phyloP scores from a whole-genome alignment of 2,329 filamentous ascomycete genomes.

The Diatrype stigma region DNA sequence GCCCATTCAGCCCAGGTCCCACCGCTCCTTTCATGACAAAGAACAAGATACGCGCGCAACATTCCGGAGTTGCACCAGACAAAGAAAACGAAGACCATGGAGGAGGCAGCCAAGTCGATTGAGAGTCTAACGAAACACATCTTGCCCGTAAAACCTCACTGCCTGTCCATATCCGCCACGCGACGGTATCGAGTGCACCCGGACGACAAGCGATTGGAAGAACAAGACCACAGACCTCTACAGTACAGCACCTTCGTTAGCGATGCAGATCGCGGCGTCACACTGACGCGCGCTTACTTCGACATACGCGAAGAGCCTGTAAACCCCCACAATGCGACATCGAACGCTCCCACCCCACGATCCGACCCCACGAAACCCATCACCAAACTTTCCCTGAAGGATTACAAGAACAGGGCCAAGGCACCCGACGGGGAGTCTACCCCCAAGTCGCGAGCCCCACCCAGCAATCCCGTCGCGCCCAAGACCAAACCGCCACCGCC shows the following conservation, averaged over 20 bases:
- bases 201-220: slow-evolving; percentile 38
- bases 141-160: slow-evolving; percentile 49
- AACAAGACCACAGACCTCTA: slow-evolving; percentile 45
- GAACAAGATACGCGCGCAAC: slow-evolving; percentile 25
- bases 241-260: slow-evolving; percentile 56
- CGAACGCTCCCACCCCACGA: slow-evolving; percentile 15
- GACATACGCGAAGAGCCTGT: slow-evolving; percentile 49
- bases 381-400: slow-evolving; percentile 52
- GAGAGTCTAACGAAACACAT: slow-evolving; percentile 48
- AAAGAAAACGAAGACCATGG: slow-evolving; percentile 39
- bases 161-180: slow-evolving; percentile 46
- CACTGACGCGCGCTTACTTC: slow-evolving; percentile 54
- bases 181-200: slow-evolving; percentile 42
- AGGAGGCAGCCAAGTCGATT: slow-evolving; percentile 55
- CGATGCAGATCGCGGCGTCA: slow-evolving; percentile 53
- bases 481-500: slow-evolving; percentile 23
- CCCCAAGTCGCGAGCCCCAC: slow-evolving; percentile 16
- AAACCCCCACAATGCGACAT: slow-evolving; percentile 30
- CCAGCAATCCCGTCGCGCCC: slow-evolving; percentile 18
- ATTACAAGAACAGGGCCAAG: slow-evolving; percentile 55
- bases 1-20: slow-evolving; percentile 1
- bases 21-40: slow-evolving; percentile 25
- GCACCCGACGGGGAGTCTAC: slow-evolving; percentile 24
- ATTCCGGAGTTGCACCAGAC: slow-evolving; percentile 26
- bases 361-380: slow-evolving; percentile 39